Evolutionary conservation across 352 stramenopile species (phyloP), one percentile per base, ranked within the genome.

Genomic region (Globisporangium alternatum): DNA sequence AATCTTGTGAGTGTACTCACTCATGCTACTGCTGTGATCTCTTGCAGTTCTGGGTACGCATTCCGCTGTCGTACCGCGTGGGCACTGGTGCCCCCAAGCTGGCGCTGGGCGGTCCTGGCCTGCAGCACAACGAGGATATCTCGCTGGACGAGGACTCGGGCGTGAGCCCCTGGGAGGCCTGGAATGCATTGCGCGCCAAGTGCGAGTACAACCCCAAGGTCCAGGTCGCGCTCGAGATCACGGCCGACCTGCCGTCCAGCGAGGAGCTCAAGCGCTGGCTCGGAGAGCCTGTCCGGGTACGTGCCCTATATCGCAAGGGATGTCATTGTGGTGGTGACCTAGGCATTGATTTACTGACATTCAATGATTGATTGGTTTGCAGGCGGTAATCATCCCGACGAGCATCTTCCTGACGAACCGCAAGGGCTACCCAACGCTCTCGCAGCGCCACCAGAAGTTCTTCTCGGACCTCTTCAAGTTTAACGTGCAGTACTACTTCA

Each of bases 341-440:
- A 25, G 17, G 61, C 21, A 43, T 30, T 66, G 81, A 53, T 43
- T 56, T 37, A 7, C 31, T 37, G 31, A 37, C 9, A 41, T 41
- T 13, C 9, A 41, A 41, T 10, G 31, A 13, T 41, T 12, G 7
- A 41, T 41, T 41, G 5, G 5, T 10, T 41, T 15, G 3, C 9
- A 81, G 74, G 91, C 89, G 13, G 74, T 98, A 21, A 86, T 97
- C 51, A 72, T 98, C 25, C 80, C 90, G 5, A 98, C 90, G 10
- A 74, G 76, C 61, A 79, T 98, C 48, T 99, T 99, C 70, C 73
- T 99, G 7, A 98, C 91, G 47, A 99, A 99, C 77, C 96, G 94
- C 49, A 90, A 89, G 62, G 96, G 96, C n/a, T 99, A 95, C 75
- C 96, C 96, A 5, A 90, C 96, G 35, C 82, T 99, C 0, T 92